Evolutionary conservation across 139 green algal genomes (phyloP).

Genomic region (Protoeuglena noctilucae): DNA sequence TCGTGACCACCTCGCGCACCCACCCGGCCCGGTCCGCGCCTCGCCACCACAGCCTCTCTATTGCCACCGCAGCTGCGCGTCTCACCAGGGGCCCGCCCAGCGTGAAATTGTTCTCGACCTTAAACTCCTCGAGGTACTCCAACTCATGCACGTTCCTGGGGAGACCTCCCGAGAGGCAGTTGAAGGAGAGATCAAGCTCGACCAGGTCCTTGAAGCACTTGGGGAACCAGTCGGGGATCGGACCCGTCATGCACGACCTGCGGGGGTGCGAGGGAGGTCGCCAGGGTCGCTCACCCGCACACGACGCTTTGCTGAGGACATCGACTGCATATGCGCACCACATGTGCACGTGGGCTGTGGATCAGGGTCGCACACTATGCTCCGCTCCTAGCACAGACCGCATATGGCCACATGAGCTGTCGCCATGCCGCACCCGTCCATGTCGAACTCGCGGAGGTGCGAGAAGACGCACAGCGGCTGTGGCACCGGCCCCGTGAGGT

Average conservation of each 20-base stretch:
- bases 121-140: slow-evolving; percentile 16
- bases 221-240: slow-evolving; percentile 1
- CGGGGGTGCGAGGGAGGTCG: too few relatives aligned
- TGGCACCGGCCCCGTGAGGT: background rate
- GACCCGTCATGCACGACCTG: too few relatives aligned
- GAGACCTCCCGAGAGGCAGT: slow-evolving; percentile 3
- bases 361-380: too few relatives aligned
- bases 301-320: too few relatives aligned
- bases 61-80: slow-evolving; percentile 9
- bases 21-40: background rate
- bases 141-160: slow-evolving; percentile 6
- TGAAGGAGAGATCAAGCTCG: slow-evolving; percentile 11
- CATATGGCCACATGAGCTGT: too few relatives aligned
- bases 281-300: too few relatives aligned
- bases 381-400: too few relatives aligned
- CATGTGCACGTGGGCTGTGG: too few relatives aligned
- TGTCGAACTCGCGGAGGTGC: slow-evolving; percentile 8
- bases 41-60: slow-evolving; percentile 13
- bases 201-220: slow-evolving; percentile 4
- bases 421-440: slow-evolving; percentile 3
- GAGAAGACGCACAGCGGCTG: slow-evolving; percentile 5
- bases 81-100: slow-evolving; percentile 13
- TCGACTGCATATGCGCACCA: too few relatives aligned
- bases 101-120: slow-evolving; percentile 19
- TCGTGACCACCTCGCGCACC: background rate